Conservation (phyloP, 1,139 yeast genomes). For the Yamadazyma diospyri region DNA sequence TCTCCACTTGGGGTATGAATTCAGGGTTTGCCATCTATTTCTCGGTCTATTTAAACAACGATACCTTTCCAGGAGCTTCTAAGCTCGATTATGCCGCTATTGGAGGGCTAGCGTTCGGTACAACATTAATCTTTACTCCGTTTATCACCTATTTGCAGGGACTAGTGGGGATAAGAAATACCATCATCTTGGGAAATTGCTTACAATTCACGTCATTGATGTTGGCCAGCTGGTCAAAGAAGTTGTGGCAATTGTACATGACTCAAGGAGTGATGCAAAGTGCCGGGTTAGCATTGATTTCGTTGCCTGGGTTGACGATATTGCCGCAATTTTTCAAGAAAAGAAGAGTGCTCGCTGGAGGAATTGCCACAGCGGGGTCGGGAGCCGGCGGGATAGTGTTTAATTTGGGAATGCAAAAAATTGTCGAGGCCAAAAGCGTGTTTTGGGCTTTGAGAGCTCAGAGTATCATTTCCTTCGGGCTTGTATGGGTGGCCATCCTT, state of each 20-base stretch:
- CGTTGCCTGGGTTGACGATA: slow-evolving; percentile 39
- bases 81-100: slow-evolving; percentile 38
- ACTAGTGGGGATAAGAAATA: slow-evolving; percentile 33
- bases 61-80: slow-evolving; percentile 38
- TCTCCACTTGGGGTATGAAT: slow-evolving; percentile 53
- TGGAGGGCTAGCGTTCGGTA: slow-evolving; percentile 42
- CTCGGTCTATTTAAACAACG: slow-evolving; percentile 36
- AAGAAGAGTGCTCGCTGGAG: slow-evolving; percentile 54
- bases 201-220: slow-evolving; percentile 49
- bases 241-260: slow-evolving; percentile 50
- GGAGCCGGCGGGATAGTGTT: slow-evolving; percentile 60
- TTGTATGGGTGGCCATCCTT: slow-evolving; percentile 28
- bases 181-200: slow-evolving; percentile 41
- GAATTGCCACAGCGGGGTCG: slow-evolving; percentile 58
- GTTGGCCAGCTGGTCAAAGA: slow-evolving; percentile 51
- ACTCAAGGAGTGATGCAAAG: slow-evolving; percentile 53
- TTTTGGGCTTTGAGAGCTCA: slow-evolving; percentile 38
- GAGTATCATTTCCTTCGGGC: slow-evolving; percentile 31
- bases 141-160: slow-evolving; percentile 38
- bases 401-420: slow-evolving; percentile 34
- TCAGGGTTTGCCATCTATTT: slow-evolving; percentile 54
- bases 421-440: slow-evolving; percentile 25
- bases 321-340: slow-evolving; percentile 54
- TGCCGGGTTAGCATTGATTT: slow-evolving; percentile 44
- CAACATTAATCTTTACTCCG: slow-evolving; percentile 35